Base-by-base conservation (phyloP, 306 rosid species). In the Erythrophleum fordii region DNA sequence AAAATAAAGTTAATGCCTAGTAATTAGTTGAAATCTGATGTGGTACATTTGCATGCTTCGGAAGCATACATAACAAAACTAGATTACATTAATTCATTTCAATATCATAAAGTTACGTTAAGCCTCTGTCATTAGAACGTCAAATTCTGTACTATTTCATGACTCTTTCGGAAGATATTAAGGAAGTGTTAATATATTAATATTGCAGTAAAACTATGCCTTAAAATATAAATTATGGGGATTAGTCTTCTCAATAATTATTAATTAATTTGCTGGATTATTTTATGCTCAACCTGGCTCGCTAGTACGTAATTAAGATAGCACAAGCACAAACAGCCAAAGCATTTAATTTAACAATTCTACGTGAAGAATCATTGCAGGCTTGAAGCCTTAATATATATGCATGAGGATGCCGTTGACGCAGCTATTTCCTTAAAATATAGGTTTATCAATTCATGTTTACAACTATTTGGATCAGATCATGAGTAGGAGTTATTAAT, bases 401-500 rank as follows among this genome's bases (percentile, higher is more conserved):
- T n/a, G n/a, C n/a, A n/a, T n/a, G n/a, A n/a, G n/a, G n/a, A n/a
- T n/a, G n/a, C n/a, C n/a, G n/a, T n/a, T n/a, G n/a, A n/a, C n/a
- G n/a, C n/a, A n/a, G n/a, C n/a, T n/a, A n/a, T n/a, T n/a, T n/a
- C n/a, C n/a, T n/a, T n/a, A n/a, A n/a, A n/a, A n/a, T n/a, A n/a
- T 13, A 53, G 41, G 26, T 10, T 65, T 13, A 48, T 26, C 51
- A 42, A 14, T 23, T 67, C n/a, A 67, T 69, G 64, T 28, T 25
- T 42, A 69, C 60, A 69, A 59, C 25, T 7, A 45, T 71, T 20
- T 25, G 77, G 83, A 70, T 79, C 72, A n/a, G 5, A 22, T 25
- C 51, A 41, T n/a, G 39, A 13, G 66, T 41, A n/a, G n/a, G n/a
- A n/a, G n/a, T n/a, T n/a, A n/a, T n/a, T n/a, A n/a, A n/a, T n/a